Evolutionary conservation across 202 grass and related monocot species (phyloP).

Genomic region (Bolboschoenoplectus hybrid): DNA sequence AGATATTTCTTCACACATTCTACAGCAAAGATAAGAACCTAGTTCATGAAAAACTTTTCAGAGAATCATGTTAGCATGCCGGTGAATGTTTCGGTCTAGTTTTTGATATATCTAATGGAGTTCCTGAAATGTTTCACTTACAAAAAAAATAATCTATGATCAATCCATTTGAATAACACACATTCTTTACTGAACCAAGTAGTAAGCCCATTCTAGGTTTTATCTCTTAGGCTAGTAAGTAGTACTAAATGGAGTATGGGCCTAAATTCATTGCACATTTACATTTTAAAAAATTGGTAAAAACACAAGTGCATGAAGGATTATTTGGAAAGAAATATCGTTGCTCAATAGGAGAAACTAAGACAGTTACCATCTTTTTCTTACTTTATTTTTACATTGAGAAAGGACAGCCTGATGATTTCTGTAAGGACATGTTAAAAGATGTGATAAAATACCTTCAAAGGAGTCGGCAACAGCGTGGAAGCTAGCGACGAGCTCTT

Average conservation of each 20-base stretch:
- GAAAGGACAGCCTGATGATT: background rate
- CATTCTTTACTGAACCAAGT: background rate
- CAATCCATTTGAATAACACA: background rate
- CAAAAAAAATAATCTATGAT: background rate
- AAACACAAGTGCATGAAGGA: background rate
- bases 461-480: constrained; percentile 45
- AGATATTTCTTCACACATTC: constrained; percentile 54
- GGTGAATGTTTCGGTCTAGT: background rate
- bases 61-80: background rate
- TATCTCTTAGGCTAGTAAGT: background rate
- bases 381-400: background rate
- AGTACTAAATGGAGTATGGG: background rate
- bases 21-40: constrained; percentile 15
- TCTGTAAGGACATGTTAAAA: background rate
- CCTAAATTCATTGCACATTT: background rate
- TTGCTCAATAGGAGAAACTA: background rate
- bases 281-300: background rate
- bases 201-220: background rate
- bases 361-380: background rate
- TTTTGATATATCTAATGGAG: background rate
- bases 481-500: constrained; percentile 51
- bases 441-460: constrained; percentile 41
- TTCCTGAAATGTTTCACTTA: background rate
- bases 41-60: background rate
- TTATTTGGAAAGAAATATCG: background rate